phyloP scores from a whole-genome alignment of 208 protist species.

The Crithidia thermophila region DNA sequence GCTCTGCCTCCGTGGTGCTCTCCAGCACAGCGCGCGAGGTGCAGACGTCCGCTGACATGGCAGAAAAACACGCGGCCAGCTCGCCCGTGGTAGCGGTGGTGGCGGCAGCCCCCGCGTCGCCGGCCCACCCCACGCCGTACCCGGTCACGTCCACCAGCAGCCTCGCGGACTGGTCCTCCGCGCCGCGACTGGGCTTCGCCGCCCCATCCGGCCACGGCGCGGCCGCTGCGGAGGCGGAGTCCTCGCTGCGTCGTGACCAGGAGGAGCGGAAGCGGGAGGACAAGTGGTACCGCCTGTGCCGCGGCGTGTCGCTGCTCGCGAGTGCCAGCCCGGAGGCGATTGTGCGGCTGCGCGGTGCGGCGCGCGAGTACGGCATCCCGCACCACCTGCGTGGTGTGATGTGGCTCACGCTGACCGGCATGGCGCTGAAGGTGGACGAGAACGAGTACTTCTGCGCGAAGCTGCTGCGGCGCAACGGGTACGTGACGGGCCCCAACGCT shows the following conservation, averaged over 20 bases:
- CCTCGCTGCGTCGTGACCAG: slow-evolving; percentile 18
- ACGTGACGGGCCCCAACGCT: slow-evolving; percentile 43
- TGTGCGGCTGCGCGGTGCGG: slow-evolving; percentile 40
- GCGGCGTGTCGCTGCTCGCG: slow-evolving; percentile 57
- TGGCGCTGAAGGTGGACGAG: slow-evolving; percentile 69
- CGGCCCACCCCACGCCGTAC: slow-evolving; percentile 33
- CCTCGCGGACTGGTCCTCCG: slow-evolving; percentile 50
- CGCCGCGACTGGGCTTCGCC: slow-evolving; percentile 56
- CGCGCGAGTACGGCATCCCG: slow-evolving; percentile 46
- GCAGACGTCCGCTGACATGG: background rate
- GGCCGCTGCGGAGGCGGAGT: slow-evolving; percentile 24
- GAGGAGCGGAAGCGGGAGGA: slow-evolving; percentile 49
- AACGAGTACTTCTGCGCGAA: slow-evolving; percentile 73
- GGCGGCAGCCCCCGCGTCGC: too few species aligned
- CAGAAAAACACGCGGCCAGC: background rate
- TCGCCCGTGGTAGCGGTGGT: background rate
- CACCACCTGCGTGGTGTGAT: slow-evolving; percentile 54
- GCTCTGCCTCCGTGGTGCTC: background rate
- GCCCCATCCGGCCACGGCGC: slow-evolving; percentile 19
- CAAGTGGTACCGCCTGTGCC: slow-evolving; percentile 49
- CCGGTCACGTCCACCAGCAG: slow-evolving; percentile 47
- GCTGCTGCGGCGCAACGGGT: slow-evolving; percentile 56
- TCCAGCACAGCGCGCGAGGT: background rate
- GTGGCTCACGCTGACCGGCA: slow-evolving; percentile 75
- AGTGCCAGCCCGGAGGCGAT: slow-evolving; percentile 33